Conservation (phyloP, 2,329 filamentous ascomycete species). For the Trichophyton rubrum region DNA sequence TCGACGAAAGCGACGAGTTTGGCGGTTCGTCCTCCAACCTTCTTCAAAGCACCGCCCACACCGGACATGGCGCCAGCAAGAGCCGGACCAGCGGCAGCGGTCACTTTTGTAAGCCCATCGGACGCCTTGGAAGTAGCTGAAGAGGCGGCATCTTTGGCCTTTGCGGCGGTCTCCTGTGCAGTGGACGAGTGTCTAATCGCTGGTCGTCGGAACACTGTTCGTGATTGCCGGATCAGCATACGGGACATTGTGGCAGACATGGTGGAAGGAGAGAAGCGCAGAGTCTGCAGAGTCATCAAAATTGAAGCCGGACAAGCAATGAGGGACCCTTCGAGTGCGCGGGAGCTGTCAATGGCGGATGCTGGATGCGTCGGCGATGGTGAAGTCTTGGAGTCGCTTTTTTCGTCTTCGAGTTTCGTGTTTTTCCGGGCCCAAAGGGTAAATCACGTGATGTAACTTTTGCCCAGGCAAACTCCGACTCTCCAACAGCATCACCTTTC, state of each 20-base stretch:
- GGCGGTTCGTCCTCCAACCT: slow-evolving; percentile 73
- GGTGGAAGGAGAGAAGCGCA: slow-evolving; percentile 19
- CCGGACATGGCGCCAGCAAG: slow-evolving; percentile 60
- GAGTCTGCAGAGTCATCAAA: slow-evolving; percentile 2
- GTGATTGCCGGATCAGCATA: slow-evolving; percentile 36
- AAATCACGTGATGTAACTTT: background rate
- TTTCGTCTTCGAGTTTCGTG: background rate
- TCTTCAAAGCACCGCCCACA: slow-evolving; percentile 53
- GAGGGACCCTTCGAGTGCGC: slow-evolving; percentile 20
- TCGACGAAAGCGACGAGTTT: slow-evolving; percentile 67
- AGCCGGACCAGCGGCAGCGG: slow-evolving; percentile 65
- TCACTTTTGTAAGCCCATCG: slow-evolving; percentile 70
- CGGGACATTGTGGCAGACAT: slow-evolving; percentile 35
- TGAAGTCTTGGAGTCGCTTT: background rate
- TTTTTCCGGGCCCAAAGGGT: background rate
- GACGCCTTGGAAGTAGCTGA: slow-evolving; percentile 50
- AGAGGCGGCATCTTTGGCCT: slow-evolving; percentile 31
- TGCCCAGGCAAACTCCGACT: too few species aligned
- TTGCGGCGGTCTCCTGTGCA: slow-evolving; percentile 33
- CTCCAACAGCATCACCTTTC: background rate
- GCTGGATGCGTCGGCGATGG: background rate
- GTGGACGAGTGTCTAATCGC: slow-evolving; percentile 37
- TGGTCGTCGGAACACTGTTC: slow-evolving; percentile 35
- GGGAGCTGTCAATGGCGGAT: slow-evolving; percentile 29
- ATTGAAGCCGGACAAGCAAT: slow-evolving; percentile 16